These are phyloP conservation scores for Arachnomyces sp. DNA, from an alignment of 2,329 filamentous ascomycete genomes.

Conservation along the genomic window DNA sequence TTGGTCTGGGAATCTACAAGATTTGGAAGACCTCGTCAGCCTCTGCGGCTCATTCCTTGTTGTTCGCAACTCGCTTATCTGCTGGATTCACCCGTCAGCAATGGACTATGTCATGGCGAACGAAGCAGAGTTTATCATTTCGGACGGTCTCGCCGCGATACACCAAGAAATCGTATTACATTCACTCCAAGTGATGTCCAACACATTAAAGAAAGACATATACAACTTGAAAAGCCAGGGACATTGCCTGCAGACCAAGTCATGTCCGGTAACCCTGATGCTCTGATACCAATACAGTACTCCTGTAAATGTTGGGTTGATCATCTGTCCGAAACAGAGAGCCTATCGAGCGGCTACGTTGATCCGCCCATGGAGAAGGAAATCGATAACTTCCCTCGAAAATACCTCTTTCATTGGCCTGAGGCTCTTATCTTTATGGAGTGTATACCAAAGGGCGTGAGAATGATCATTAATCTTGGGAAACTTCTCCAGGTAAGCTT, in stretches of 20 bases:
- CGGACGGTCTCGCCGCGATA: no score
- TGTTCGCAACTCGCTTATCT: slow-evolving; percentile 11
- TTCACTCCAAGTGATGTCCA: background rate
- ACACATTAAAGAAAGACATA: background rate
- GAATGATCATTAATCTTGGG: no score
- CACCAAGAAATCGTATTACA: background rate
- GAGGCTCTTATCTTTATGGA: background rate
- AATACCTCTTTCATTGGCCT: background rate
- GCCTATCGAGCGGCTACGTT: no score
- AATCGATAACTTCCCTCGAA: background rate
- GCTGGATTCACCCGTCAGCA: slow-evolving; percentile 23
- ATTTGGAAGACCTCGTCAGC: slow-evolving; percentile 10
- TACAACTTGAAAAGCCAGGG: no score
- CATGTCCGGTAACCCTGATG: background rate
- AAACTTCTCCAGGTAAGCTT: slow-evolving; percentile 2
- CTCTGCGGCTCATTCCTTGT: slow-evolving; percentile 21
- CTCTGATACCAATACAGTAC: background rate
- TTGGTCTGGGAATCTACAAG: background rate
- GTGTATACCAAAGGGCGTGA: background rate
- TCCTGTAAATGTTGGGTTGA: background rate
- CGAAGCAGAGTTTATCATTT: slow-evolving; percentile 1
- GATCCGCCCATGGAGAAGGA: background rate
- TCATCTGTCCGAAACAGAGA: background rate
- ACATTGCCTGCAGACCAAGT: no score
- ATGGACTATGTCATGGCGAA: slow-evolving; percentile 16